Percentiles rank a stretch among this genome's conserved stretches.
Conservation (phyloP, 306 rosid genomes). For the Citrullus amarus region DNA sequence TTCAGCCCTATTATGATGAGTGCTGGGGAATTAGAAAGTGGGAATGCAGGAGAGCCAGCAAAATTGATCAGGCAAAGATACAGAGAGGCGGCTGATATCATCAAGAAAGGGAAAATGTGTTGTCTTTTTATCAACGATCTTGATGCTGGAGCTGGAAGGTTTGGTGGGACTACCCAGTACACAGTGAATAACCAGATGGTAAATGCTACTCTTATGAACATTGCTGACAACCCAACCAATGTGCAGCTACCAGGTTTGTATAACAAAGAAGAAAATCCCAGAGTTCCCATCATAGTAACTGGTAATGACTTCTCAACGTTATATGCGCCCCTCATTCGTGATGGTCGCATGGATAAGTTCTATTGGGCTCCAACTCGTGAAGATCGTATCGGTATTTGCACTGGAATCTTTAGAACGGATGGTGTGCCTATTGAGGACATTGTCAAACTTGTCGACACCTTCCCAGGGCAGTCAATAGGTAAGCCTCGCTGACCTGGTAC, state of each 20-base stretch:
- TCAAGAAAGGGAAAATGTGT: constrained; percentile 46
- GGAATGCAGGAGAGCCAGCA: constrained; percentile 93
- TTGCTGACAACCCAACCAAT: constrained; percentile 47
- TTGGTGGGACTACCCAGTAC: constrained; percentile 51
- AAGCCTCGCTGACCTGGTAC: constrained; percentile 2
- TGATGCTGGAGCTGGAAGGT: constrained; percentile 50
- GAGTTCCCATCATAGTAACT: constrained; percentile 38
- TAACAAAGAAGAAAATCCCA: constrained; percentile 46
- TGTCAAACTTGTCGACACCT: constrained; percentile 36
- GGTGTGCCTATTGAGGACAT: constrained; percentile 23
- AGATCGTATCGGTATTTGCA: constrained; percentile 40
- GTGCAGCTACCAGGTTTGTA: constrained; percentile 52
- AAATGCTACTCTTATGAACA: constrained; percentile 53
- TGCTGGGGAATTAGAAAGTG: constrained; percentile 92
- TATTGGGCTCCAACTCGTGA: constrained; percentile 55
- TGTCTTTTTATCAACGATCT: constrained; percentile 47
- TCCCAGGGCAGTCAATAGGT: constrained; percentile 55
- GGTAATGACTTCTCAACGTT: constrained; percentile 50
- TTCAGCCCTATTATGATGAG: constrained; percentile 84
- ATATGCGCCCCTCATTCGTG: constrained; percentile 54
- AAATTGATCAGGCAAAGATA: constrained; percentile 80
- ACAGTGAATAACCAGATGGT: constrained; percentile 59
- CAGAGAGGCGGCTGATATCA: constrained; percentile 69
- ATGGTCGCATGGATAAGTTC: constrained; percentile 53
- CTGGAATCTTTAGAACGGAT: constrained; percentile 36